phyloP scores from a whole-genome alignment of 169 alveolate genomes.

The Plasmodium reichenowi region DNA sequence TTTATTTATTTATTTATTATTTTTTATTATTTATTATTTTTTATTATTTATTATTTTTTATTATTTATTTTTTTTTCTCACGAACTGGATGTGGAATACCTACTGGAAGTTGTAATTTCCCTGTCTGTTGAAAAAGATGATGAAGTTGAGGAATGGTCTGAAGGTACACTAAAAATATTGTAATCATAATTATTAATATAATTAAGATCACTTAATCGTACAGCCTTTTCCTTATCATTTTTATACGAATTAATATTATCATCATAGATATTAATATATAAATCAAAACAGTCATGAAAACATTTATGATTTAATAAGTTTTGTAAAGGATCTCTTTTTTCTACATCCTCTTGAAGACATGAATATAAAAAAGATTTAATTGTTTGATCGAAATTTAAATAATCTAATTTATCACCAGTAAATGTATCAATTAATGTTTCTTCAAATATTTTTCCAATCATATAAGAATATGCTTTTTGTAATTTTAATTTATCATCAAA shows the following conservation, averaged over 20 bases:
- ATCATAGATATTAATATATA: slow-evolving; percentile 62
- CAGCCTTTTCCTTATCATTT: slow-evolving; percentile 68
- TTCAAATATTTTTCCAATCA: slow-evolving; percentile 66
- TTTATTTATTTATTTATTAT: too few relatives aligned
- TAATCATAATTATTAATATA: slow-evolving; percentile 52
- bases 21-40: not conserved
- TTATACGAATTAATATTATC: slow-evolving; percentile 68
- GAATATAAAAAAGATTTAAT: slow-evolving; percentile 21
- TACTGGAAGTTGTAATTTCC: slow-evolving; percentile 21
- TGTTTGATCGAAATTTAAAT: slow-evolving; percentile 56
- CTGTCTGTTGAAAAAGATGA: slow-evolving; percentile 22
- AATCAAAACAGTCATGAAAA: slow-evolving; percentile 54
- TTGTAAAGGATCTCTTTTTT: slow-evolving; percentile 25
- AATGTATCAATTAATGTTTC: slow-evolving; percentile 63
- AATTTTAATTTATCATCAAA: slow-evolving; percentile 23
- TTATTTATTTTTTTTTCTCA: not conserved
- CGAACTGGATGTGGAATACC: slow-evolving; percentile 25
- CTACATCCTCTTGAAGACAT: slow-evolving; percentile 21
- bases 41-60: not conserved
- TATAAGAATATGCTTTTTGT: slow-evolving; percentile 67
- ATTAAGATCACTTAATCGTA: slow-evolving; percentile 31
- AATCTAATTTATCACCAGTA: slow-evolving; percentile 69
- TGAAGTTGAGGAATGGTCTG: slow-evolving; percentile 21
- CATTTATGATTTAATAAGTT: slow-evolving; percentile 33
- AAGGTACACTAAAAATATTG: slow-evolving; percentile 48